Evolutionary conservation across 2,329 filamentous ascomycete species (phyloP).

Genomic region (Cercospora janseana): DNA sequence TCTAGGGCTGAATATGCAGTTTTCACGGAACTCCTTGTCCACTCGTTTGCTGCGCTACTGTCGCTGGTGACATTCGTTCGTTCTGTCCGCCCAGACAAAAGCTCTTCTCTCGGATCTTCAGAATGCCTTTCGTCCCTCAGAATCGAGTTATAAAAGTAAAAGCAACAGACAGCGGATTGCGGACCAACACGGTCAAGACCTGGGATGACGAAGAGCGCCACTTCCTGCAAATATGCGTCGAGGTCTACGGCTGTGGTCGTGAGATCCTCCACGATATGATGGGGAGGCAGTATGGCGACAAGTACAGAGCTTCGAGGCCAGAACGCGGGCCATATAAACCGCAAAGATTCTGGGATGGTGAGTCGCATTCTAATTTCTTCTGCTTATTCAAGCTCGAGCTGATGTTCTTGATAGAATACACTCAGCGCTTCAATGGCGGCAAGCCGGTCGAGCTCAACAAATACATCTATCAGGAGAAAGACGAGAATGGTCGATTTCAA

Average conservation of each 20-base stretch:
- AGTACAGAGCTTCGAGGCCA: not conserved
- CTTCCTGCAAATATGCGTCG: not conserved
- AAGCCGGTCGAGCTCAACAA: not conserved
- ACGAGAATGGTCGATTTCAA: too few species aligned
- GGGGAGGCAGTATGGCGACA: not conserved
- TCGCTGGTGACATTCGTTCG: too few species aligned
- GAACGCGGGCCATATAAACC: not conserved
- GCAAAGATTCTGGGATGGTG: not conserved
- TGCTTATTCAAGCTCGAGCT: not conserved
- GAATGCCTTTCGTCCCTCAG: too few species aligned
- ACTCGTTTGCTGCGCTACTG: too few species aligned
- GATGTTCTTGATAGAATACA: not conserved
- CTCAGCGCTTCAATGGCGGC: not conserved
- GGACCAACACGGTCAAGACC: not conserved
- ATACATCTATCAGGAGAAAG: not conserved
- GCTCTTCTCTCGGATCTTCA: too few species aligned
- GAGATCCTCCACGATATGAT: not conserved
- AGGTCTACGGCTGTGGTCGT: not conserved
- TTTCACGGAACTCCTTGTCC: too few species aligned
- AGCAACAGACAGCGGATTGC: too few species aligned
- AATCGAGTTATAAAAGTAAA: too few species aligned
- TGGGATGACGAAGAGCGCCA: not conserved
- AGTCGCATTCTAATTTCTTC: not conserved
- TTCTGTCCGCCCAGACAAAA: too few species aligned
- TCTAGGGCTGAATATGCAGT: too few species aligned